Base-by-base conservation (phyloP, 805 yeast genomes). In the Myxozyma vanderwaltii region DNA sequence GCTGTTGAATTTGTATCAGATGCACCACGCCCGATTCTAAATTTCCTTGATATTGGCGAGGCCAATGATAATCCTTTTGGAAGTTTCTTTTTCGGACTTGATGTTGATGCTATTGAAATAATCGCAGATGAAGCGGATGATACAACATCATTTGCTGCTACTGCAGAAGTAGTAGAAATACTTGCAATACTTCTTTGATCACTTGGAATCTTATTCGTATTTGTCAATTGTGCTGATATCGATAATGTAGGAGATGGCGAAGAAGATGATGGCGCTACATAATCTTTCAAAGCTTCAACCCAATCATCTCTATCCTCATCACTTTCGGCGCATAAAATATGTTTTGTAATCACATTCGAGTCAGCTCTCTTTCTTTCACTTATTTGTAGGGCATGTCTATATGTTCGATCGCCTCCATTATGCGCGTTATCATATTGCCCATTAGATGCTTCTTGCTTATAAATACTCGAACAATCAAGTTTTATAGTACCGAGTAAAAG, bases 321-420 rank as follows among this genome's bases (percentile, higher is more conserved):
- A 7, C 86, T 83, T 70, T 91, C 96, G 1, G 94, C 86, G 72
- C 95, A 89, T 54, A 90, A 80, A 51, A 82, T 79, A 67, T 86
- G 89, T 63, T 63, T 75, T 54, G 29, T 40, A 13, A 35, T 33
- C n/a, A 52, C 31, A 7, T 33, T 41, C 10, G 59, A 38, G 29
- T 76, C 77, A 38, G 71, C 64, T 60, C 77, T 77, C 61, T 76
- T 76, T 35, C 72, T 75, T 65, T 79, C 82, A 61, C 68, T 66
- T 8, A 79, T 67, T 33, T 83, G 76, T 64, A 86, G 82, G 0
- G 88, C 88, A 71, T 86, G 88, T 53, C 86, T 72, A 58, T 79
- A 81, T 4, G 72, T 58, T 13, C 68, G 58, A 38, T 72, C 72
- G 7, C 50, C 63, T 5, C 31, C 53, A 23, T 48, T 29, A 8